These are phyloP conservation scores for Penicillium steckii DNA, from an alignment of 495 filamentous ascomycete genomes.

Conservation along the genomic window DNA sequence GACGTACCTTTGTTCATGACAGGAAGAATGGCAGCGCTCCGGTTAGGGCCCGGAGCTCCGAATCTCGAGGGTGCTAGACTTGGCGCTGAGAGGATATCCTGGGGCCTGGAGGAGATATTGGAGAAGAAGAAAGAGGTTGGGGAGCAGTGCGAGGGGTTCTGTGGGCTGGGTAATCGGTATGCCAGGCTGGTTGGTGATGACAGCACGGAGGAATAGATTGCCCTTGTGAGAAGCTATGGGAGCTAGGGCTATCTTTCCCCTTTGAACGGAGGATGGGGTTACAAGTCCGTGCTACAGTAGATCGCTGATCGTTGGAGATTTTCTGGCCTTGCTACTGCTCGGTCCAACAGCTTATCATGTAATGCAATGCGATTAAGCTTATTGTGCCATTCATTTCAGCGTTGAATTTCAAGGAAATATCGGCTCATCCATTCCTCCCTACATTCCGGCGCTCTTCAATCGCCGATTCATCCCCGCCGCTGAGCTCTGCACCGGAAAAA, in stretches of 20 bases:
- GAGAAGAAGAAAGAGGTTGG: constrained; percentile 25
- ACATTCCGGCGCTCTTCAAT: constrained; percentile 20
- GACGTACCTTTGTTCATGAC: constrained; percentile 62
- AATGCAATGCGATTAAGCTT: background rate
- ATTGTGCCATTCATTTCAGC: background rate
- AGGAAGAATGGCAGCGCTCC: constrained; percentile 55
- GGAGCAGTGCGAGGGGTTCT: constrained; percentile 28
- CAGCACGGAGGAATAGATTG: constrained; percentile 3
- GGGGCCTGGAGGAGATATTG: constrained; percentile 54
- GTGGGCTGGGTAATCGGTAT: constrained; percentile 37
- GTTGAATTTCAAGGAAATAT: background rate
- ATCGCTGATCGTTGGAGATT: background rate
- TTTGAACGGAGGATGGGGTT: background rate
- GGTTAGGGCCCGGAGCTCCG: constrained; percentile 58
- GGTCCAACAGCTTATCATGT: background rate
- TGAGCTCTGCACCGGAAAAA: background rate
- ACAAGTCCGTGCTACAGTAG: background rate
- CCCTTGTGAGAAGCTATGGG: background rate
- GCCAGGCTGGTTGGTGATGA: constrained; percentile 20
- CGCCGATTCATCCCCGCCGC: constrained; percentile 8
- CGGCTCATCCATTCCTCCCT: constrained; percentile 26
- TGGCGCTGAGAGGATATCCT: constrained; percentile 61
- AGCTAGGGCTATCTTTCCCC: constrained; percentile 4
- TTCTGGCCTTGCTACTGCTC: background rate
- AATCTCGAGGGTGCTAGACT: constrained; percentile 64